phyloP scores from a whole-genome alignment of 2,329 filamentous ascomycete species.

The Coniella vitis region DNA sequence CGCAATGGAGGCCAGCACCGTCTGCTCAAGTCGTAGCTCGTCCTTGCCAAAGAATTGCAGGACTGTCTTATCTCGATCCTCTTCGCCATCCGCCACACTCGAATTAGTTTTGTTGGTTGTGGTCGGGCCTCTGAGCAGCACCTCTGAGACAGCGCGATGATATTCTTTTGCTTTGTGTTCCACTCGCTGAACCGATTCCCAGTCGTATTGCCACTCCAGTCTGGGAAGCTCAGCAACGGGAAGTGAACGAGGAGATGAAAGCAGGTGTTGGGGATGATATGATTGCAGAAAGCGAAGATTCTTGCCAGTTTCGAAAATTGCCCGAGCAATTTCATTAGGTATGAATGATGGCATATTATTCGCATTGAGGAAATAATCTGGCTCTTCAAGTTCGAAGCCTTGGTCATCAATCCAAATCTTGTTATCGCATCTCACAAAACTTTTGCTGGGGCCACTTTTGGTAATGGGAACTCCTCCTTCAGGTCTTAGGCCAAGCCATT shows the following conservation, averaged over 20 bases:
- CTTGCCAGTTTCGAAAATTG: slow-evolving; percentile 73
- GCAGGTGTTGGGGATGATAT: slow-evolving; percentile 64
- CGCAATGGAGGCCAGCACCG: slow-evolving; percentile 44
- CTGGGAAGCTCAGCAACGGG: slow-evolving; percentile 43
- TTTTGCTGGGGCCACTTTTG: slow-evolving; percentile 42
- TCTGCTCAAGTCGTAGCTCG: slow-evolving; percentile 38
- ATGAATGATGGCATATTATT: slow-evolving; percentile 67
- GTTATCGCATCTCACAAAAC: slow-evolving; percentile 55
- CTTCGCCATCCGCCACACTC: neutral
- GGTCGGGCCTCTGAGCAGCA: slow-evolving; percentile 21
- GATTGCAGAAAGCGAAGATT: slow-evolving; percentile 66
- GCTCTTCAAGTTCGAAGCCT: slow-evolving; percentile 48
- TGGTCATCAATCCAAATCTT: slow-evolving; percentile 51
- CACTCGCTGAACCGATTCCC: slow-evolving; percentile 60
- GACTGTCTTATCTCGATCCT: slow-evolving; percentile 15
- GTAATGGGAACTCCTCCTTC: slow-evolving; percentile 50
- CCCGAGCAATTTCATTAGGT: slow-evolving; percentile 58
- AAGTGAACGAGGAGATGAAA: slow-evolving; percentile 44
- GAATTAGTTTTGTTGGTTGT: neutral
- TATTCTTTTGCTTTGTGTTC: slow-evolving; percentile 53
- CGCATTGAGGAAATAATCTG: slow-evolving; percentile 57
- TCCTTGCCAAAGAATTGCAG: slow-evolving; percentile 44
- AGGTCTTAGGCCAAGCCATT: slow-evolving; percentile 66
- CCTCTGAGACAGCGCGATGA: slow-evolving; percentile 34
- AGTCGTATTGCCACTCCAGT: slow-evolving; percentile 64